Evolutionary conservation across 257 asterid genomes (phyloP).

Genomic region (Salvia splendens): DNA sequence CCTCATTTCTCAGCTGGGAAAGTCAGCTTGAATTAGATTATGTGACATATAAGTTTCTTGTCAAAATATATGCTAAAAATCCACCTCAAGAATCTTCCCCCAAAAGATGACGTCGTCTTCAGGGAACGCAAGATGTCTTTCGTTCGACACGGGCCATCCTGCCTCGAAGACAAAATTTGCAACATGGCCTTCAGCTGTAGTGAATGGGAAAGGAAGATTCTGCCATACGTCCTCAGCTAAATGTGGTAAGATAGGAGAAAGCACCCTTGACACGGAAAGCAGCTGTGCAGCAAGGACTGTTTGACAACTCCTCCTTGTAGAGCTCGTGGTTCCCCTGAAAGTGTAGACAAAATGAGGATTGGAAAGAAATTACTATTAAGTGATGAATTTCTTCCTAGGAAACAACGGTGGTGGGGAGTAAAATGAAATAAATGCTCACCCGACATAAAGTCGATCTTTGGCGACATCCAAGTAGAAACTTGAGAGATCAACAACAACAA

Average conservation of each 20-base stretch:
- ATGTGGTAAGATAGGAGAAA: slow-evolving; percentile 96
- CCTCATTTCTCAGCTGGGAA: slow-evolving; percentile 90
- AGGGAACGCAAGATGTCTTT: slow-evolving; percentile 59
- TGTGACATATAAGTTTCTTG: neutral
- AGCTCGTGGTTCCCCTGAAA: slow-evolving; percentile 74
- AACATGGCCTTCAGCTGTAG: slow-evolving; percentile 53
- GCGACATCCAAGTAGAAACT: slow-evolving; percentile 93
- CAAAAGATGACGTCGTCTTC: slow-evolving; percentile 71
- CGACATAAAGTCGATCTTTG: slow-evolving; percentile 96
- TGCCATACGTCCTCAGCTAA: slow-evolving; percentile 98
- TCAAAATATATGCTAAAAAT: slow-evolving; percentile 6
- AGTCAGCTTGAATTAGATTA: slow-evolving; percentile 24
- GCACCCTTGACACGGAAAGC: slow-evolving; percentile 63
- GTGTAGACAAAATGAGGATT: neutral
- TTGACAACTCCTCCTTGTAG: slow-evolving; percentile 93
- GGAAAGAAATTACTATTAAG: neutral
- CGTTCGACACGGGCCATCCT: slow-evolving; percentile 70
- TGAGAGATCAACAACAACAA: slow-evolving; percentile 91
- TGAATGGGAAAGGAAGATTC: slow-evolving; percentile 79
- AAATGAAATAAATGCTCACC: slow-evolving; percentile 51
- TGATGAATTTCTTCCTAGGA: neutral
- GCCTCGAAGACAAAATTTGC: slow-evolving; percentile 81
- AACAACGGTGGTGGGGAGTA: neutral
- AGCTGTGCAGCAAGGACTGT: slow-evolving; percentile 86
- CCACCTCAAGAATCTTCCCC: slow-evolving; percentile 92